These are phyloP conservation scores for Diatrype stigma DNA, from an alignment of 2,329 filamentous ascomycete genomes.

Conservation along the genomic window DNA sequence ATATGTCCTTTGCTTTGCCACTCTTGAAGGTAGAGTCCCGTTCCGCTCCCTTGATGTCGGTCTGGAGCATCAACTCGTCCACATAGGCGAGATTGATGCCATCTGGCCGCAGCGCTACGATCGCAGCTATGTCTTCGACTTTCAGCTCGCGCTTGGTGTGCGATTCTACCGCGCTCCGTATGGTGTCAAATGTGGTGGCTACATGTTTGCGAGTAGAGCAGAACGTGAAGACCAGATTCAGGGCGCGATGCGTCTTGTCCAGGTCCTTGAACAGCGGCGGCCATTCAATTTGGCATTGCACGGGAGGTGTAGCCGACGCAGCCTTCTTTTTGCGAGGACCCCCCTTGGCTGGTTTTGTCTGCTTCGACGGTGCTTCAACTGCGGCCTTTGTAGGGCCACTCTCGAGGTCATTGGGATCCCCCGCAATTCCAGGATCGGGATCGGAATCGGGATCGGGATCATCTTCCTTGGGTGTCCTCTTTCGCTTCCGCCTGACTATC, in stretches of 20 bases:
- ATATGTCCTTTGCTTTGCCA: conserved; percentile 46
- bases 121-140: conserved; percentile 75
- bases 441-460: too few relatives aligned
- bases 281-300: conserved; percentile 54
- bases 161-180: conserved; percentile 77
- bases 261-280: conserved; percentile 69
- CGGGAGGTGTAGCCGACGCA: conserved; percentile 7
- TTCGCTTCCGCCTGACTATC: conserved; percentile 33
- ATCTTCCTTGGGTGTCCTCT: conserved; percentile 27
- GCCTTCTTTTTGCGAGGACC: conserved; percentile 16
- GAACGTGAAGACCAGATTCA: conserved; percentile 94
- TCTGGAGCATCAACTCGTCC: conserved; percentile 76
- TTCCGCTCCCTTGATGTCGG: conserved; percentile 68
- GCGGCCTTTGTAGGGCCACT: conserved; percentile 1
- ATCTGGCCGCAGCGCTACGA: conserved; percentile 72
- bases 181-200: conserved; percentile 85
- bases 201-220: conserved; percentile 90
- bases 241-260: conserved; percentile 71
- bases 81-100: conserved; percentile 83
- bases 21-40: conserved; percentile 61
- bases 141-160: conserved; percentile 69
- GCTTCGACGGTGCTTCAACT: conserved; percentile 1
- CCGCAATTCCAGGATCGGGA: conserved; percentile 7
- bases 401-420: background rate
- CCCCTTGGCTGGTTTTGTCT: conserved; percentile 1